These are phyloP conservation scores for Pichia norvegensis DNA, from an alignment of 1,139 yeast genomes.

Conservation along the genomic window DNA sequence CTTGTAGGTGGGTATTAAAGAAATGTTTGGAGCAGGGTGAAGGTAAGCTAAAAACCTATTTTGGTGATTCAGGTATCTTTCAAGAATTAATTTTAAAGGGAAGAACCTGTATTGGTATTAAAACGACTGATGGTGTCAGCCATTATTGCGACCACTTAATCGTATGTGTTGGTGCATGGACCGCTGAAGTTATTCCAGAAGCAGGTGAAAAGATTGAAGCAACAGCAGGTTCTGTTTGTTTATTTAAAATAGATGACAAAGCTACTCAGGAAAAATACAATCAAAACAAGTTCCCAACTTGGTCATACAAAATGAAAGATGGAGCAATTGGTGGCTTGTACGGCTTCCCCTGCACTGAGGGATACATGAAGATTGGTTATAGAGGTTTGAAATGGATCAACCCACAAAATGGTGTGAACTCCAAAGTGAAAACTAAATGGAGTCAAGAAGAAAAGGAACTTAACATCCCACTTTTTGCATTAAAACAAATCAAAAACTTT, in stretches of 20 bases:
- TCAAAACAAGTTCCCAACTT: conserved; percentile 18
- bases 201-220: conserved; percentile 32
- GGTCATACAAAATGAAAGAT: conserved; percentile 21
- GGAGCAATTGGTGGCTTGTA: conserved; percentile 24
- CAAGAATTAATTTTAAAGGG: neutral
- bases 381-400: conserved; percentile 23
- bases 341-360: conserved; percentile 23
- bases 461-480: conserved; percentile 17
- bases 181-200: conserved; percentile 30
- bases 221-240: conserved; percentile 27
- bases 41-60: conserved; percentile 14
- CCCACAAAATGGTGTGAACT: conserved; percentile 15
- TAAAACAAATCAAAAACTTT: conserved; percentile 19
- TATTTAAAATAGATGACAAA: conserved; percentile 16
- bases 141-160: conserved; percentile 31
- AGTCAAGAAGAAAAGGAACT: conserved; percentile 13
- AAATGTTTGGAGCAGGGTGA: conserved; percentile 12
- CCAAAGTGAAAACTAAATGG: conserved; percentile 19
- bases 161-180: conserved; percentile 37
- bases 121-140: conserved; percentile 27
- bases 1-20: conserved; percentile 28
- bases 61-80: conserved; percentile 16
- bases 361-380: conserved; percentile 21
- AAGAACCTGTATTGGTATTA: conserved; percentile 22
- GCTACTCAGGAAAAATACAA: conserved; percentile 12